A percentile compares a stretch with the other conserved stretches of the same genome.
Evolutionary conservation across 2,329 filamentous ascomycete species (phyloP).

Genomic region (Fusarium bactridioides): DNA sequence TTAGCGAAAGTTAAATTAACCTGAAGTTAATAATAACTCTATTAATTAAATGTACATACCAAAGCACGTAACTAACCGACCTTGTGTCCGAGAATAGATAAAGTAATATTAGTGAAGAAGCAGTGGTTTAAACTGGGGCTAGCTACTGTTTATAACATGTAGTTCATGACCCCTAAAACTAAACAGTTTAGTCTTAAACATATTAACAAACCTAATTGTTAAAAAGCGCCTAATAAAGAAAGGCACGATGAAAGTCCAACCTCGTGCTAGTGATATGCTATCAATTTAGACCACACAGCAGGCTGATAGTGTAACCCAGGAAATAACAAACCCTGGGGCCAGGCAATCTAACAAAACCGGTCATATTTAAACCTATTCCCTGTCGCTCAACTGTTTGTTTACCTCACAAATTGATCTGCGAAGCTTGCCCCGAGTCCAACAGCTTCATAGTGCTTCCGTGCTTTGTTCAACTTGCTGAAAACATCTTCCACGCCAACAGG

Average conservation of each 20-base stretch:
- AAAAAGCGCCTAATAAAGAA: neutral
- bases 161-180: neutral
- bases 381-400: neutral
- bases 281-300: neutral
- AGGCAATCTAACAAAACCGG: neutral
- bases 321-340: neutral
- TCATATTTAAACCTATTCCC: neutral
- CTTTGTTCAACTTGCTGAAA: neutral
- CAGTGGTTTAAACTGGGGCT: too few relatives aligned
- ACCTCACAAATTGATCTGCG: neutral
- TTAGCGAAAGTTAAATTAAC: too few relatives aligned
- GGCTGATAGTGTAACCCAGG: neutral
- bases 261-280: neutral
- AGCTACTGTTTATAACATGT: neutral
- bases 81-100: too few relatives aligned
- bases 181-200: neutral
- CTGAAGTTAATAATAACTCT: too few relatives aligned
- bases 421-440: neutral
- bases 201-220: neutral
- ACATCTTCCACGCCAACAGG: neutral
- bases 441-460: neutral
- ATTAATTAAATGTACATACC: too few relatives aligned
- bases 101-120: too few relatives aligned
- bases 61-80: too few relatives aligned
- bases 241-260: neutral